Base-by-base conservation (phyloP, 2,329 filamentous ascomycete genomes). In the Talaromyces sp. region DNA sequence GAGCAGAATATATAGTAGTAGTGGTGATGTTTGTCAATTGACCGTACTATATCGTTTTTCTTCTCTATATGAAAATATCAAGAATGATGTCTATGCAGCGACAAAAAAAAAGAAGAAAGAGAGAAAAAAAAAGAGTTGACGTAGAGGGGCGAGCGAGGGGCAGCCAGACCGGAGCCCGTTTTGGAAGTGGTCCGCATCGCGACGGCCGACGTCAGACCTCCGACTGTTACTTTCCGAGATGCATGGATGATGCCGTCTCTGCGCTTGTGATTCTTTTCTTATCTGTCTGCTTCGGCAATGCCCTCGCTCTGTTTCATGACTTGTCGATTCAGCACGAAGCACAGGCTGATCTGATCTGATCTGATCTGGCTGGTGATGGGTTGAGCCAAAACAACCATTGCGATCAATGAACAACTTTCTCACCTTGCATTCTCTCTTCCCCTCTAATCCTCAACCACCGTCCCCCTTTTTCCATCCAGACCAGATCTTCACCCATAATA, bases 151-250 rank as follows among this genome's bases (percentile, higher is more conserved):
- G 53, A 54, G 57, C 56, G 61, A 63, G 62, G 61, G 62, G 60
- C 50, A 42, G 53, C 54, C 59, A 64, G 58, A 59, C 51, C 55
- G 61, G 42, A 60, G 47, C 65, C 68, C 67, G 61, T 65, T 63
- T 64, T 63, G 65, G 66, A 71, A 72, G 72, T 72, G 73, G 70
- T 69, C 67, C 70, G 73, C 73, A 73, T 69, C 47, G 50, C 40
- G 56, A 59, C 65, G 60, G 67, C 68, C 65, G 61, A 67, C 68
- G 74, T 75, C 74, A 75, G 70, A 61, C 63, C 62, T 57, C 56
- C 36, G 16, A n/a, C 36, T n/a, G 12, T 14, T 4, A 42, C 36
- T n/a, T 18, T 44, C 40, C 14, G 40, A 44, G n/a, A 44, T 44
- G n/a, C 40, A 16, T 23, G 23, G 2, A 23, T 23, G 12, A 9